phyloP scores from a whole-genome alignment of 129 eudicot genomes.

The Saposhnikovia divaricata region DNA sequence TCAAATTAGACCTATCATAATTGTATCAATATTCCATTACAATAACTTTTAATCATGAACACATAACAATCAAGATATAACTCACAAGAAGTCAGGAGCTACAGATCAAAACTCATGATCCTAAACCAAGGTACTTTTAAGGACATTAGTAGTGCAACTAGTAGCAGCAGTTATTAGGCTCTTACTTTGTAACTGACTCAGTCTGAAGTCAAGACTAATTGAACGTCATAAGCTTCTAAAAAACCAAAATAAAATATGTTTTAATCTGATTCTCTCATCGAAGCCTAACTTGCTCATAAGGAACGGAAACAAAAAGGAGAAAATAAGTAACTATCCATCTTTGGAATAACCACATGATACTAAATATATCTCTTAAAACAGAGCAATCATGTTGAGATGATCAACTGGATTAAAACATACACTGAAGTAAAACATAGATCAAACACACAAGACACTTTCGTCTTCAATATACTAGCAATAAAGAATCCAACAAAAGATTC shows the following conservation, averaged over 20 bases:
- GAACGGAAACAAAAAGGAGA: background rate
- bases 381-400: background rate
- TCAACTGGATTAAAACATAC: background rate
- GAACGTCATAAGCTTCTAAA: background rate
- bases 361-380: conserved; percentile 1
- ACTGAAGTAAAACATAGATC: background rate
- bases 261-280: background rate
- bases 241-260: background rate
- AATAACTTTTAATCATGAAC: background rate
- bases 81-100: background rate
- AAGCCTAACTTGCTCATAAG: background rate
- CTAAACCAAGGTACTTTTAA: background rate
- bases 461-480: background rate
- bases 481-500: background rate
- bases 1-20: background rate
- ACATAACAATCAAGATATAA: background rate
- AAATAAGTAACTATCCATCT: background rate
- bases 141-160: background rate
- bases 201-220: background rate
- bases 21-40: background rate
- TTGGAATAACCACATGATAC: background rate
- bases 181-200: background rate
- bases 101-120: background rate
- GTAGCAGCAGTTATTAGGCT: background rate
- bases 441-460: background rate